Base-by-base conservation (phyloP, 176 grass and related monocot genomes). In the Puya raimondii region DNA sequence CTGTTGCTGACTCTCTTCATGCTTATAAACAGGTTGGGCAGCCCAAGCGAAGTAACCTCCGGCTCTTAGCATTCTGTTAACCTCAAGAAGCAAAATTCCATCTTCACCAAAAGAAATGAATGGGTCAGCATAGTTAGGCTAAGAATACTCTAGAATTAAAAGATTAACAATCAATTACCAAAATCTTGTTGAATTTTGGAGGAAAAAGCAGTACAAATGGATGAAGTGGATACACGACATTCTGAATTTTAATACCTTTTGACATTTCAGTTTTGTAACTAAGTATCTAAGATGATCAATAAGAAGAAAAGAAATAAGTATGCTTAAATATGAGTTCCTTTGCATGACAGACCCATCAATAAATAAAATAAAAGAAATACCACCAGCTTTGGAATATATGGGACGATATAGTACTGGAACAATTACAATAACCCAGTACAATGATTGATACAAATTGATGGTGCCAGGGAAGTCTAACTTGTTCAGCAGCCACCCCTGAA, bases 11-110 rank as follows among this genome's bases (percentile, higher is more conserved):
- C 67, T 78, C 61, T 87, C 79, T 87, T 96, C 93, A 83, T 96
- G 93, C 74, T 92, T 96, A 87, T 96, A 90, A 85, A 96, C 93
- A 79, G 93, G 93, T 73, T 96, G 93, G 21, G 93, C 88, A 61
- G 88, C 93, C 93, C 93, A 92, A 63, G 81, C 89, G 83, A 96
- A 96, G 80, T 87, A 96, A 27, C 93, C 93, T 11, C 93, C 93
- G 48, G 84, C 93, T 85, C 88, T 92, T 15, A 96, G 87, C 86
- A 96, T 73, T 81, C 93, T 92, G 87, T 96, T 92, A 74, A 85
- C 89, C 81, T 96, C 93, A 76, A 96, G 80, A 72, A 96, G 88
- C 52, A 96, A 71, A 67, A 96, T 96, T 65, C 93, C 93, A 64
- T 96, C 93, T 96, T 73, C 11, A 80, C 52, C 80, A 84, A 23